Base-by-base conservation (phyloP, 192 early-diverging fungal genomes). In the Dissophora globulifera region DNA sequence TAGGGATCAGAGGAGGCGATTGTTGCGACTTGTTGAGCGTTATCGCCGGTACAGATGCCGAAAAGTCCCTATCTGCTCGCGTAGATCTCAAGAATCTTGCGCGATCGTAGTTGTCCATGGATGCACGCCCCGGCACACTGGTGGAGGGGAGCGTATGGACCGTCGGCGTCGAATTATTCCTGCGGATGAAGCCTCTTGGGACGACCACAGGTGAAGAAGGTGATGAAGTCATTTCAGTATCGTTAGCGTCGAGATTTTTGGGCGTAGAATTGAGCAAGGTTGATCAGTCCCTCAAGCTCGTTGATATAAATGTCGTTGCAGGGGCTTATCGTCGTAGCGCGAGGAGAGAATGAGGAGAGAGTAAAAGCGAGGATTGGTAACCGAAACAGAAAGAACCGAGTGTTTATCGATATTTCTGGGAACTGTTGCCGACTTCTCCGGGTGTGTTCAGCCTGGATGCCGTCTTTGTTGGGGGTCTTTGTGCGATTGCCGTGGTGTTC, bases 51-150 rank as follows among this genome's bases (percentile, higher is more conserved):
- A 50, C 26, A 0, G 49, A 23, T 30, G 52, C n/a, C 22, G 53
- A 56, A 2, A 48, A 26, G 45, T 32, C 15, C 17, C 26, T 19
- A n/a, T 62, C 46, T 0, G 38, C 31, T 20, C 45, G 52, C 23
- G 58, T 9, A 6, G 69, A 32, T 6, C 40, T 25, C 7, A 62
- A 50, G 47, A 29, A 56, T 26, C 31, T 52, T 33, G 58, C 42
- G 27, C 58, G 71, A 22, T 76, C 71, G 46, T 40, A 66, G 17
- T 46, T 67, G 62, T 76, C 71, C 62, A 76, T 76, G 2, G 71
- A 67, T 0, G 30, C 38, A 22, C 71, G 48, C 16, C 71, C 58
- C 9, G 51, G 23, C n/a, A 30, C 57, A 7, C 52, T 48, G 20
- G 13, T 26, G 42, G 71, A 55, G 15, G 50, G 6, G n/a, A 27